Evolutionary conservation across 805 yeast species (phyloP), one percentile per base, ranked within the genome.

Genomic region (Helenozyma baotianmanensis): DNA sequence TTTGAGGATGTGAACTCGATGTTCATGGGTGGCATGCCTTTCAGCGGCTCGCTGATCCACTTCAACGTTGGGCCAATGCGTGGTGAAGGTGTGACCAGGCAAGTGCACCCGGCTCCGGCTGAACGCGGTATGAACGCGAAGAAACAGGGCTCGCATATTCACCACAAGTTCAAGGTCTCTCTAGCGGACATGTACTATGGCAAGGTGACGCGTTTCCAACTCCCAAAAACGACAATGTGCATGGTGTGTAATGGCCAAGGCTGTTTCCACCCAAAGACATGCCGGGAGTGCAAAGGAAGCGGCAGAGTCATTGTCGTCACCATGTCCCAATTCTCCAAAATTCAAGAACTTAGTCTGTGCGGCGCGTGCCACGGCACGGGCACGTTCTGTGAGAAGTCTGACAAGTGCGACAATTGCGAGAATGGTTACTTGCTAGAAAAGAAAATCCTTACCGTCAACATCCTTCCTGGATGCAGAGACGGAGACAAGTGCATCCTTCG

Each of bases 171-270:
- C 30, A 58, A 61, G 17, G 75, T 80, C 26, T 50, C 76, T 0
- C 53, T 81, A 30, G 67, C 61, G 5, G 86, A 81, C 33, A 59
- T 80, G 38, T 79, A 74, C 47, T 57, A 50, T 23, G 88, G 89
- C 2, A 78, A 76, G 45, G 57, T 58, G 1, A 54, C 74, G 21
- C 79, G 74, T 53, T 60, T 81, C 16, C 74, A 73, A 30, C 57
- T 81, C 9, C 70, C 74, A 3, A 72, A 72, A 45, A 68, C 65
- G 23, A 56, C 72, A 3, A 50, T 62, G 23, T 81, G 88, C 51
- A 35, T 48, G 1, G 37, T 38, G 1, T 81, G 89, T 48, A 40
- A 60, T 9, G 84, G 80, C 2, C 47, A 47, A 18, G 87, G 86
- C 4, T 79, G 65, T 5, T 54, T 51, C 21, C 53, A 61, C 26